Conservation (phyloP, 345 rosid genomes). For the Eucalyptus globulus region DNA sequence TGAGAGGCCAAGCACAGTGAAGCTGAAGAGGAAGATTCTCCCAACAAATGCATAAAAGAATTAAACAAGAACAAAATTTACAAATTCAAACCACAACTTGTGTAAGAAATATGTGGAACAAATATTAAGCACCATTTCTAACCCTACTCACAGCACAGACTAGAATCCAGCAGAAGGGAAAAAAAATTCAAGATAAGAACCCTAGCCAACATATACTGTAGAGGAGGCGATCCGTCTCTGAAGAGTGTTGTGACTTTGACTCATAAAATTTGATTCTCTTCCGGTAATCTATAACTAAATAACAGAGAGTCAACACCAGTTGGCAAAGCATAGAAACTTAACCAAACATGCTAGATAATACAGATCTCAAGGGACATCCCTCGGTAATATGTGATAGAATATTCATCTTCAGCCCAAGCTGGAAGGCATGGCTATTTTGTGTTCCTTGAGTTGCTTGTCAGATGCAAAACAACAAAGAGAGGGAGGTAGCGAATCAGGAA, state of each 20-base stretch:
- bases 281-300: not conserved
- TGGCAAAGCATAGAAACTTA: not conserved
- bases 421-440: not conserved
- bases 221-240: not conserved
- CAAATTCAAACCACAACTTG: not conserved
- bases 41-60: not conserved
- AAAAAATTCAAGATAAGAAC: not conserved
- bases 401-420: not conserved
- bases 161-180: not conserved
- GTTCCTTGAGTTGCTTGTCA: not conserved
- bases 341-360: not conserved
- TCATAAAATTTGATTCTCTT: not conserved
- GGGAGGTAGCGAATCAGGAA: not conserved
- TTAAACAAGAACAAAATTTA: not conserved
- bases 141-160: not conserved
- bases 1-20: not conserved
- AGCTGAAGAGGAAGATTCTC: not conserved
- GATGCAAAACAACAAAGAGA: not conserved
- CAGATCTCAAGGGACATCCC: not conserved
- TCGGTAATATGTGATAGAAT: not conserved
- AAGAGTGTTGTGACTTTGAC: not conserved
- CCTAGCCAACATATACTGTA: not conserved
- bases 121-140: not conserved
- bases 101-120: not conserved
- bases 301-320: not conserved